Evolutionary conservation across 208 protist species (phyloP), one percentile per base, ranked within the genome.

Genomic region (Herpetomonas tarakana): DNA sequence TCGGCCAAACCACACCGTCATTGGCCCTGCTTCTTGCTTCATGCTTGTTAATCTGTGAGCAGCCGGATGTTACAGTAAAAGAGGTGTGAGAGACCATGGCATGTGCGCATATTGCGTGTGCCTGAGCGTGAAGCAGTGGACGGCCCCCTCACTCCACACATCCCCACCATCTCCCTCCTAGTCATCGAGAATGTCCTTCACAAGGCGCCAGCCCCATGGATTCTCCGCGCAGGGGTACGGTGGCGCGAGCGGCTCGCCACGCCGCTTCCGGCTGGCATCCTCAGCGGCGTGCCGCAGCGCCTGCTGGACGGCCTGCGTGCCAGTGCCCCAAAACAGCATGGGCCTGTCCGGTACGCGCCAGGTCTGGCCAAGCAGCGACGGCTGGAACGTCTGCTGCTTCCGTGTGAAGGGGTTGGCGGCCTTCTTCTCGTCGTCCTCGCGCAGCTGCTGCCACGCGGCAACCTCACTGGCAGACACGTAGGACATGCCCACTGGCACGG

Each of bases 291-390:
- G 79, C 66, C 76, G 65, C 50, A 94, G 65, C n/a, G 84, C 88
- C 69, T 94, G 88, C 71, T 94, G 84, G 50, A 94, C 84, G 24
- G 84, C 82, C 24, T 58, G 41, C 1, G 76, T 71, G 16, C 88
- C 88, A 0, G 88, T 94, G 25, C 88, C 88, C 85, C 88, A 94
- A 67, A 94, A 94, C 3, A 94, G 72, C 66, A 88, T 70, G 35
- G 87, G 88, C 69, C 83, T 79, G 62, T 91, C 84, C 19, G 88
- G 84, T 30, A 91, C 60, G 14, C 73, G 69, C 76, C 88, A 89
- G 28, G 72, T 65, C 70, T 92, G 83, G 18, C 81, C 84, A 46
- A 94, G 65, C 7, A 94, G 60, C 14, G 72, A 67, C 18, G 86
- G 70, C 65, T 83, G 70, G 26, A 88, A 86, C 22, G 41, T 53